A percentile compares a stretch with the other conserved stretches of the same genome.
Evolutionary conservation across 2,329 filamentous ascomycete genomes (phyloP).

Genomic region (Talaromyces atroroseus): DNA sequence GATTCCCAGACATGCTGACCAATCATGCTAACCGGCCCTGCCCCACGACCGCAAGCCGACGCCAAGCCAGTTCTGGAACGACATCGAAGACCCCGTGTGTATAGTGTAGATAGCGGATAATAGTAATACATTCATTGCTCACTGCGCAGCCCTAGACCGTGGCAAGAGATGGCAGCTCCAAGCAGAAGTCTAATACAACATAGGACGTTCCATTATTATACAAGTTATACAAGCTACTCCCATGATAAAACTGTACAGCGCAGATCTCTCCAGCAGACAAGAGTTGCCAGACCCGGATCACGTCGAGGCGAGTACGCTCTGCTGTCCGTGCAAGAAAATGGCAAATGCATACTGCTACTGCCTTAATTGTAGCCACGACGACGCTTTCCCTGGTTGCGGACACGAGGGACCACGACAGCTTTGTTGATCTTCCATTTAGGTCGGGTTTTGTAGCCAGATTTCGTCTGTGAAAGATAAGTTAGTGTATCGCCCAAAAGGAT

Average conservation of each 20-base stretch:
- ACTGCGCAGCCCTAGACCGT: neutral
- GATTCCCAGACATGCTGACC: too few species aligned
- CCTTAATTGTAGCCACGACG: constrained; percentile 57
- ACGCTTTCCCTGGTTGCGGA: constrained; percentile 87
- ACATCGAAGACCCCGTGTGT: too few species aligned
- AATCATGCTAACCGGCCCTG: too few species aligned
- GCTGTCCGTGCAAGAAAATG: neutral
- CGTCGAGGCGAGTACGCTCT: too few species aligned
- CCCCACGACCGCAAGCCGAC: too few species aligned
- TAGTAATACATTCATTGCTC: too few species aligned
- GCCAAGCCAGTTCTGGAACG: too few species aligned
- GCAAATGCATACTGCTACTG: neutral
- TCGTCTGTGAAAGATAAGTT: constrained; percentile 35
- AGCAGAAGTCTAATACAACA: neutral
- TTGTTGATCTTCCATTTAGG: constrained; percentile 85
- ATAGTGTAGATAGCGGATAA: too few species aligned
- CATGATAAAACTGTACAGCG: constrained; percentile 1
- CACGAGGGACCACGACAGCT: constrained; percentile 76
- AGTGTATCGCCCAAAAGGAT: neutral
- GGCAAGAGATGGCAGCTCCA: neutral
- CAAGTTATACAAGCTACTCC: constrained; percentile 9
- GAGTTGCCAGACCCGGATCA: too few species aligned
- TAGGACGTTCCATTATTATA: constrained; percentile 3
- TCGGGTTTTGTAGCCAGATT: constrained; percentile 76
- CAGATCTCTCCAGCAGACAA: neutral